Evolutionary conservation across 192 early-diverging fungal genomes (phyloP), one percentile per base, ranked within the genome.

Genomic region (Coemansia sp.): DNA sequence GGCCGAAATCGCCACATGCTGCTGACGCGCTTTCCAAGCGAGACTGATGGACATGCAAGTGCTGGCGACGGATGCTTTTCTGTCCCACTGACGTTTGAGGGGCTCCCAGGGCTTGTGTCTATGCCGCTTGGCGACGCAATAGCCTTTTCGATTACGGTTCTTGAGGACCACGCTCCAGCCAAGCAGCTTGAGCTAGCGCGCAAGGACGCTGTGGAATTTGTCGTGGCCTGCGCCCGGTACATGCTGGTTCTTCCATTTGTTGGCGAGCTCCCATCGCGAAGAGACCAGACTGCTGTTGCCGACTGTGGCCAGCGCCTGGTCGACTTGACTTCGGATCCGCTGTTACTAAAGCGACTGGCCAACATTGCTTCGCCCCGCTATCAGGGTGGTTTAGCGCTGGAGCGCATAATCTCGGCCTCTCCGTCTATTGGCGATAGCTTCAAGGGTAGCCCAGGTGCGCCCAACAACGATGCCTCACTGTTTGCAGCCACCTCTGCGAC

Each of bases 1-100:
- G 98, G 98, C 2, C 85, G 96, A 29, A 99, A 99, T 79, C 88
- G 97, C 51, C 85, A 94, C 38, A 89, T 95, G 86, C 80, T 98
- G 22, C 88, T 79, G 24, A 79, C 79, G 5, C 68, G 79, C 44
- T 78, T 77, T 69, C 79, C 77, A 24, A 44, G 55, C 10, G 57
- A 71, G 6, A 4, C 44, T 12, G 40, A 22, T 51, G 65, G 60
- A 24, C 51, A 54, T 11, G 44, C 51, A 6, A 42, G 36, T 31
- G 16, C 44, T 2, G 36, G 16, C 29, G 69, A 61, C 0, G 70
- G 66, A 31, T 60, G 66, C 38, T 43, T 79, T 20, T 47, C 69
- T 0, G 67, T 73, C 3, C 69, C 78, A 10, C 41, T 85, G 20
- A 66, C 82, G 4, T 77, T 85, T 46, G 75, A 80, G 44, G 78